These are phyloP conservation scores for Neurospora sp. DNA, from an alignment of 495 filamentous ascomycete genomes.

Conservation along the genomic window DNA sequence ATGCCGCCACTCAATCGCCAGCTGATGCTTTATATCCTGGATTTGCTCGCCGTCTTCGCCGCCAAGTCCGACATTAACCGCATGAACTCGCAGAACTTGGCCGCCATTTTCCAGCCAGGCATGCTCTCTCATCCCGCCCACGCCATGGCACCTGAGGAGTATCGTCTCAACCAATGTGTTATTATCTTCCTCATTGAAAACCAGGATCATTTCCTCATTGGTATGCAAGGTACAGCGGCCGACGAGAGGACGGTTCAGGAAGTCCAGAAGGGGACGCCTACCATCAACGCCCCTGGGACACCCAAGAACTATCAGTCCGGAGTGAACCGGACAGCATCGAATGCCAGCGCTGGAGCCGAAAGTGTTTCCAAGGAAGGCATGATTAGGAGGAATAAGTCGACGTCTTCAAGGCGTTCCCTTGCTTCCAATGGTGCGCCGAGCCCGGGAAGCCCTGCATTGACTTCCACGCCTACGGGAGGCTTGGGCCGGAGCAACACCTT, in stretches of 20 bases:
- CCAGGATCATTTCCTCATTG: conserved; percentile 82
- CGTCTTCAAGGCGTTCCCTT: conserved; percentile 55
- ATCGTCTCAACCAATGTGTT: conserved; percentile 91
- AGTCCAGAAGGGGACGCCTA: conserved; percentile 59
- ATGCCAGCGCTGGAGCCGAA: conserved; percentile 76
- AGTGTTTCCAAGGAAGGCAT: conserved; percentile 70
- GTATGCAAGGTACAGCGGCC: conserved; percentile 85
- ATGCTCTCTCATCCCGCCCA: conserved; percentile 89
- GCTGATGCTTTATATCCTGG: conserved; percentile 89
- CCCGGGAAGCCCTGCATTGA: conserved; percentile 57
- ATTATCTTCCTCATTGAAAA: conserved; percentile 98
- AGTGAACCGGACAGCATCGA: conserved; percentile 69
- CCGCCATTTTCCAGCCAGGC: conserved; percentile 97
- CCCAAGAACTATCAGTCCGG: conserved; percentile 32
- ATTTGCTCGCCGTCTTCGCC: conserved; percentile 95
- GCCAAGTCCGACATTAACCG: conserved; percentile 95
- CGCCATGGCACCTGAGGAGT: conserved; percentile 89
- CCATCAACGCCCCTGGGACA: conserved; percentile 43
- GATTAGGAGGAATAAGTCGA: conserved; percentile 76
- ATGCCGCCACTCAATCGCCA: conserved; percentile 91
- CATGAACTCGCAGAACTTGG: conserved; percentile 89
- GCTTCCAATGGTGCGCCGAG: conserved; percentile 59
- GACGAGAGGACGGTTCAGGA: conserved; percentile 83
- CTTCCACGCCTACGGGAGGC: conserved; percentile 44
- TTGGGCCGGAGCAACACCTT: conserved; percentile 89